Evolutionary conservation across 2,329 filamentous ascomycete genomes (phyloP).

Genomic region (Dichotomopilus funicola): DNA sequence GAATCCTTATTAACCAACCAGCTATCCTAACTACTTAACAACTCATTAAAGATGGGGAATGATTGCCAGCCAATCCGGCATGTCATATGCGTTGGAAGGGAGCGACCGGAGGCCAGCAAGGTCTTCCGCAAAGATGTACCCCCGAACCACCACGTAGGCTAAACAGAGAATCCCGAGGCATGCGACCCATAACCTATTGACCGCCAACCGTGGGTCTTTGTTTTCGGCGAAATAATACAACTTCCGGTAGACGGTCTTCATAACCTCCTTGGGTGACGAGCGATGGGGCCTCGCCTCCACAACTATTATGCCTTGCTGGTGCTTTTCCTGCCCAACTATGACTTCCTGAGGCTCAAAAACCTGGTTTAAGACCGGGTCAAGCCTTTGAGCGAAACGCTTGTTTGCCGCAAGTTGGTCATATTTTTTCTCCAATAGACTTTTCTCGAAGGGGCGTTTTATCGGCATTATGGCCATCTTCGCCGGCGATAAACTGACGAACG

Average conservation of each 20-base stretch:
- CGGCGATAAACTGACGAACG: not conserved
- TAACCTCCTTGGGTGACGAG: too few species aligned
- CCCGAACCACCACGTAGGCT: not conserved
- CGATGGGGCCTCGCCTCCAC: too few species aligned
- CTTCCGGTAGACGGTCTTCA: not conserved
- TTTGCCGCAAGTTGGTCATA: too few species aligned
- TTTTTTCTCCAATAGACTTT: too few species aligned
- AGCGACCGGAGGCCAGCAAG: not conserved
- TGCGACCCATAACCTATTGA: not conserved
- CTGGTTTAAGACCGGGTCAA: too few species aligned
- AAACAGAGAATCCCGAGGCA: not conserved
- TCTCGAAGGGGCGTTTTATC: too few species aligned
- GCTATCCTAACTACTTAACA: not conserved
- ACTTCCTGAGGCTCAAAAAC: too few species aligned
- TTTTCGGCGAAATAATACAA: not conserved
- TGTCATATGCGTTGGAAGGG: not conserved
- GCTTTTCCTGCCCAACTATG: too few species aligned
- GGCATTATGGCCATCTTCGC: not conserved
- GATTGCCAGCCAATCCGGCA: not conserved
- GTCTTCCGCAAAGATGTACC: not conserved
- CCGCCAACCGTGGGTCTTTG: not conserved
- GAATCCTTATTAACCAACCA: not conserved
- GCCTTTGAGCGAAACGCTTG: too few species aligned
- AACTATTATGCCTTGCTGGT: too few species aligned
- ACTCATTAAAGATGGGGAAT: not conserved